Conservation (phyloP, 768 basidiomycete species). For the Trametes sanguinea region DNA sequence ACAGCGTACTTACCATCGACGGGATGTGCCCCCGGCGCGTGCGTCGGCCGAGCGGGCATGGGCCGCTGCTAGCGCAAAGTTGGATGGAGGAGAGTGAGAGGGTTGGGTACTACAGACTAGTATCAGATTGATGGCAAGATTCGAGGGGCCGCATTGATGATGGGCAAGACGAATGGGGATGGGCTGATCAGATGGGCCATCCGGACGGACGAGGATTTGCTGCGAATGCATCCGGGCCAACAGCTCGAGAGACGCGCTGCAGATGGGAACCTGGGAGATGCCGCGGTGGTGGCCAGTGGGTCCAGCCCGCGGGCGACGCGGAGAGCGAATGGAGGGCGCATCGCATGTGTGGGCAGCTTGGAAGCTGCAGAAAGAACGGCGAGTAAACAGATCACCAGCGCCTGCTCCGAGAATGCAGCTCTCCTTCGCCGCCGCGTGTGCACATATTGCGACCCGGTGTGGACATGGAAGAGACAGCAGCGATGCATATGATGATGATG, state of each 20-base stretch:
- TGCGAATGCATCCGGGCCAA: slow-evolving; percentile 4
- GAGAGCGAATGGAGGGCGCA: not conserved
- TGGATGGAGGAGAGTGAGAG: too few relatives aligned
- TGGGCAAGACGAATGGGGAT: not conserved
- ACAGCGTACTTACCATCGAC: too few relatives aligned
- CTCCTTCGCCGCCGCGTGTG: not conserved
- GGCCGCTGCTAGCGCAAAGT: too few relatives aligned
- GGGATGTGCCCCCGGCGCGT: too few relatives aligned
- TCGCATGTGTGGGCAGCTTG: not conserved
- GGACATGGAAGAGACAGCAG: too few relatives aligned
- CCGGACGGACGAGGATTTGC: not conserved
- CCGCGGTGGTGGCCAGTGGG: slow-evolving; percentile 10
- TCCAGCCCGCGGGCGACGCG: not conserved
- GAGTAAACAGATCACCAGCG: not conserved
- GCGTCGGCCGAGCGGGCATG: too few relatives aligned
- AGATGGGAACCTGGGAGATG: not conserved
- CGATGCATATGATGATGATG: too few relatives aligned
- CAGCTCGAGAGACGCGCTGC: not conserved
- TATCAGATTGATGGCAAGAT: not conserved
- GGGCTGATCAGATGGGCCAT: slow-evolving; percentile 7
- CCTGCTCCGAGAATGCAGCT: not conserved
- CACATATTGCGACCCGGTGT: not conserved
- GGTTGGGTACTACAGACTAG: too few relatives aligned
- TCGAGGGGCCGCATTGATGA: not conserved
- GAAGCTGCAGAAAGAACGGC: not conserved